These are phyloP conservation scores for Ganoderma sp. DNA, from an alignment of 1,284 basidiomycete genomes.

Conservation along the genomic window DNA sequence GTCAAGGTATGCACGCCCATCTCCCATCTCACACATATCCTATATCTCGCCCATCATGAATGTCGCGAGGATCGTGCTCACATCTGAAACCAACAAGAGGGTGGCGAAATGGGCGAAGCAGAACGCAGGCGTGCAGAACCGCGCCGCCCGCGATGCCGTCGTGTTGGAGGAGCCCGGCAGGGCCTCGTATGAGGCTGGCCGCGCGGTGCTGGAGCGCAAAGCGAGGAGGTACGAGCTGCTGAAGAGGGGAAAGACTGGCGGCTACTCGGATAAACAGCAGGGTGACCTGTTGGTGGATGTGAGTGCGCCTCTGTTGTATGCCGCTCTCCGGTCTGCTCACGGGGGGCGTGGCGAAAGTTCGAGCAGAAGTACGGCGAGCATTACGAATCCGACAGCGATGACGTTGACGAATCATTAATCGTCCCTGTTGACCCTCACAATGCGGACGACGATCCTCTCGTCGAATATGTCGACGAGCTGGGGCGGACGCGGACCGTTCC, in stretches of 20 bases:
- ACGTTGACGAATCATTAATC: conserved; percentile 72
- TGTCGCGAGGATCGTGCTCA: not conserved
- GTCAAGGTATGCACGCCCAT: conserved; percentile 58
- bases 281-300: conserved; percentile 85
- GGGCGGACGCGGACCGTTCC: conserved; percentile 8
- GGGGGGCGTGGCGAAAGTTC: conserved; percentile 55
- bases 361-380: conserved; percentile 65
- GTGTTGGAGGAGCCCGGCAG: conserved; percentile 69
- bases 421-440: conserved; percentile 55
- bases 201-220: conserved; percentile 77
- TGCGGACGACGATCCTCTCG: conserved; percentile 71
- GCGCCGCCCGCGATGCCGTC: conserved; percentile 62
- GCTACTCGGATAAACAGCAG: conserved; percentile 79
- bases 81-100: conserved; percentile 53
- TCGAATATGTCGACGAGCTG: conserved; percentile 86
- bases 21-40: not conserved
- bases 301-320: conserved; percentile 40
- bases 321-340: not conserved
- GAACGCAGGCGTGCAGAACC: conserved; percentile 71
- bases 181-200: conserved; percentile 72
- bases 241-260: conserved; percentile 79
- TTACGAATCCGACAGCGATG: conserved; percentile 68
- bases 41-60: conserved; percentile 21
- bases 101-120: conserved; percentile 71
- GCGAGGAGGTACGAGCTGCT: conserved; percentile 85